These are phyloP conservation scores for Fraxinus platypoda DNA, from an alignment of 305 asterid genomes.

Conservation along the genomic window DNA sequence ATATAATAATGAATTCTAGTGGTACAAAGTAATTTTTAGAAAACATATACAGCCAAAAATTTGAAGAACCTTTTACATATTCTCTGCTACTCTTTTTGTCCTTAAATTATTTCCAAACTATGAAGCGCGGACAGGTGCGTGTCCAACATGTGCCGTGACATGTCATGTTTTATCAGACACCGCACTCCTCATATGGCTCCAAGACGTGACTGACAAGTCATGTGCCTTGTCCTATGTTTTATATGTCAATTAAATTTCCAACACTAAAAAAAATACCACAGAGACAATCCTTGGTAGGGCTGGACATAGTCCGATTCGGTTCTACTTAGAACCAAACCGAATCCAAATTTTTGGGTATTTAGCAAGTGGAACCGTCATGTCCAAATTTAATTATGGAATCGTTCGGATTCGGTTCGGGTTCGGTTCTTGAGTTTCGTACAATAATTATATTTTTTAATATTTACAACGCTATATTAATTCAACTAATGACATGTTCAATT, in stretches of 20 bases:
- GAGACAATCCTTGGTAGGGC: neutral
- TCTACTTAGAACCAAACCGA: neutral
- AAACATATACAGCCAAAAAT: neutral
- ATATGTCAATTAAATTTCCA: neutral
- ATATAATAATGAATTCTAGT: neutral
- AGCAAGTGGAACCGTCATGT: neutral
- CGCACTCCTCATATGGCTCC: neutral
- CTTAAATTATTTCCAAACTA: neutral
- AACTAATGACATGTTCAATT: neutral
- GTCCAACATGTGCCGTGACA: neutral
- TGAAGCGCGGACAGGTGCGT: neutral
- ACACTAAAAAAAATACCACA: neutral
- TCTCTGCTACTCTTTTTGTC: neutral
- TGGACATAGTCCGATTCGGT: neutral
- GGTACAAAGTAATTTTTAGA: neutral
- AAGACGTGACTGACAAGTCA: neutral
- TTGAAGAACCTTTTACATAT: neutral
- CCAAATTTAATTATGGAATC: neutral
- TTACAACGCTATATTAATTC: neutral
- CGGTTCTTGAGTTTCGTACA: neutral
- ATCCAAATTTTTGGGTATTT: neutral
- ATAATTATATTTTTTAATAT: no score
- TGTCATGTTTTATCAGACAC: neutral
- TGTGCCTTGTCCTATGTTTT: neutral
- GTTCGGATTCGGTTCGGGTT: neutral